A percentile compares a stretch with the other conserved stretches of the same genome.
Evolutionary conservation across 371 early-diverging fungal genomes (phyloP).

Genomic region (Blakeslea trispora): DNA sequence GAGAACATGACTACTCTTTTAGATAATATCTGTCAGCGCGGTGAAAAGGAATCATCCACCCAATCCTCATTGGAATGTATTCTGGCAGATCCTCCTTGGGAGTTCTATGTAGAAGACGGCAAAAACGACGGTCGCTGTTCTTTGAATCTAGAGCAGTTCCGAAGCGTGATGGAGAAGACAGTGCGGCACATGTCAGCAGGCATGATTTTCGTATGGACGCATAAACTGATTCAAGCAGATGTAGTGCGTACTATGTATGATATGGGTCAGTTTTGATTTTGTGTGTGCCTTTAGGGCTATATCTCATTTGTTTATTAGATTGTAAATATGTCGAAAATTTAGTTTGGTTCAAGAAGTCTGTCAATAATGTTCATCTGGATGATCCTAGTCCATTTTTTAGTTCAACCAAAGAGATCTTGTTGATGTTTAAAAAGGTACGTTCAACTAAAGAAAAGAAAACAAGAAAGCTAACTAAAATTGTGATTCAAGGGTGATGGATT

Average conservation of each 20-base stretch:
- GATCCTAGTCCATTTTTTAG: conserved; percentile 38
- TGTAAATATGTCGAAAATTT: conserved; percentile 70
- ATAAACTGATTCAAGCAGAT: conserved; percentile 60
- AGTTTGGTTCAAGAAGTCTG: conserved; percentile 64
- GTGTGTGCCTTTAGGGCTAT: no score
- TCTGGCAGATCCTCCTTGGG: conserved; percentile 69
- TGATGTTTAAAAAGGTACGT: conserved; percentile 64
- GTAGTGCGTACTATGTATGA: conserved; percentile 60
- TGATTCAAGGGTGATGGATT: conserved; percentile 55
- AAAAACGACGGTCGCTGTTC: conserved; percentile 53
- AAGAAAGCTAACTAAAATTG: not conserved
- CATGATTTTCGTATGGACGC: conserved; percentile 65
- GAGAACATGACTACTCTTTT: conserved; percentile 19
- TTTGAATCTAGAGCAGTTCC: conserved; percentile 37
- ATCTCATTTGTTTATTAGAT: conserved; percentile 37
- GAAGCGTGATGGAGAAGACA: conserved; percentile 48
- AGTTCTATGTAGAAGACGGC: conserved; percentile 56
- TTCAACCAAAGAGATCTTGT: conserved; percentile 42
- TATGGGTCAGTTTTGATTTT: conserved; percentile 36
- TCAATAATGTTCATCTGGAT: conserved; percentile 54
- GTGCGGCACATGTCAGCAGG: conserved; percentile 55
- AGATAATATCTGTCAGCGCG: conserved; percentile 23
- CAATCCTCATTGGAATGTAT: conserved; percentile 51
- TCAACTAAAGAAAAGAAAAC: not conserved
- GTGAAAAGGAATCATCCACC: not conserved